A percentile compares a stretch with the other conserved stretches of the same genome.
These are phyloP conservation scores for Claviceps sp. DNA, from an alignment of 2,329 filamentous ascomycete genomes.

Conservation along the genomic window DNA sequence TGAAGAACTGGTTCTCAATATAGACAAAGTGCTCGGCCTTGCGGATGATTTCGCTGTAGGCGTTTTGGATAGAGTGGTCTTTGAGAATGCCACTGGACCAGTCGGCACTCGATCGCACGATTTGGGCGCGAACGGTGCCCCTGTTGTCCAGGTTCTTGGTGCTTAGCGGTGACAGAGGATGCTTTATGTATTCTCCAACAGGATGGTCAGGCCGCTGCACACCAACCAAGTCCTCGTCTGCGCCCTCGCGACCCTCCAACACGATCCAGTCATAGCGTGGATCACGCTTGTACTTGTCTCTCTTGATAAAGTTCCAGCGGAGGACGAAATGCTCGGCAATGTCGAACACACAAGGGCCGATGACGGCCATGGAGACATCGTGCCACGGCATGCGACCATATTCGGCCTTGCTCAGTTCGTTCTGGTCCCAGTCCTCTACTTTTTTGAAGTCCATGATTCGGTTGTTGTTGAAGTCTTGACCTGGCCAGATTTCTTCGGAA, in stretches of 20 bases:
- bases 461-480: slow-evolving; percentile 98
- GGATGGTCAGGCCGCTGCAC: slow-evolving; percentile 84
- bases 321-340: slow-evolving; percentile 92
- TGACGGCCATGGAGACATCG: slow-evolving; percentile 83
- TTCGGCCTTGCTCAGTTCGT: slow-evolving; percentile 81
- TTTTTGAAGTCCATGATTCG: slow-evolving; percentile 90
- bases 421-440: slow-evolving; percentile 83
- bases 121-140: slow-evolving; percentile 67
- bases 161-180: slow-evolving; percentile 58
- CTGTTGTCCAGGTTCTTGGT: slow-evolving; percentile 49
- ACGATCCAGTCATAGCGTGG: slow-evolving; percentile 72
- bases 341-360: slow-evolving; percentile 81
- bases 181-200: slow-evolving; percentile 73
- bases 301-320: slow-evolving; percentile 92
- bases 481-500: slow-evolving; percentile 75
- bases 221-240: slow-evolving; percentile 73
- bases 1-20: slow-evolving; percentile 99
- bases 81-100: slow-evolving; percentile 86
- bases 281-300: slow-evolving; percentile 94
- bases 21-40: slow-evolving; percentile 89
- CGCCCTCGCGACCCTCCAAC: slow-evolving; percentile 59
- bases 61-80: slow-evolving; percentile 78
- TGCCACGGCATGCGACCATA: slow-evolving; percentile 98
- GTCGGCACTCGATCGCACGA: slow-evolving; percentile 81
- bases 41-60: slow-evolving; percentile 71